These are phyloP conservation scores for Thelephora terrestris DNA, from an alignment of 1,284 basidiomycete species.

Conservation along the genomic window DNA sequence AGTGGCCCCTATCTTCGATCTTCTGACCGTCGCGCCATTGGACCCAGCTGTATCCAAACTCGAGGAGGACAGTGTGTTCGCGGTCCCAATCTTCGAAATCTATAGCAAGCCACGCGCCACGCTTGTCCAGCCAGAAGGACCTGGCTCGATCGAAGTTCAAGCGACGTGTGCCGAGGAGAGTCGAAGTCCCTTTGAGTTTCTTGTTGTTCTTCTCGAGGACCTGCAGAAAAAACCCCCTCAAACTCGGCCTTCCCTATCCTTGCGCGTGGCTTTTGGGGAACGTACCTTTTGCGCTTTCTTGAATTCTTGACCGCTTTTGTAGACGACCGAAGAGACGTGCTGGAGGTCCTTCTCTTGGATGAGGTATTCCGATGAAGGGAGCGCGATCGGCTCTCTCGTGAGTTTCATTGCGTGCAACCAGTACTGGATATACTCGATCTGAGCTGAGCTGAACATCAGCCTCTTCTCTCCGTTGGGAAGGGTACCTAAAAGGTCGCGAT, in stretches of 20 bases:
- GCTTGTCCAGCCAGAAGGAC: conserved; percentile 47
- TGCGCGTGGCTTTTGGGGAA: conserved; percentile 2
- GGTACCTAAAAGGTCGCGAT: conserved; percentile 39
- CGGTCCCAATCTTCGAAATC: conserved; percentile 77
- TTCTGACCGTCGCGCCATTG: conserved; percentile 43
- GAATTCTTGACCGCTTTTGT: conserved; percentile 41
- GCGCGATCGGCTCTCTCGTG: conserved; percentile 50
- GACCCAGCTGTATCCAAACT: conserved; percentile 62
- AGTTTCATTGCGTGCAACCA: conserved; percentile 71
- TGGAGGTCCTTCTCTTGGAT: conserved; percentile 44
- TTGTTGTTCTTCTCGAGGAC: conserved; percentile 71
- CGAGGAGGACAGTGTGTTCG: conserved; percentile 60
- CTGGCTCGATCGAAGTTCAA: conserved; percentile 57
- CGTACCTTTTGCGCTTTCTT: conserved; percentile 48
- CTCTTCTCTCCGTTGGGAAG: conserved; percentile 57
- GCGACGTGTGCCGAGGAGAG: conserved; percentile 42
- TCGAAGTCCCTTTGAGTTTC: conserved; percentile 48
- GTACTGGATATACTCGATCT: conserved; percentile 78
- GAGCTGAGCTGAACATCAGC: conserved; percentile 70
- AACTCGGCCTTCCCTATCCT: background rate
- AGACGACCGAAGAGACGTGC: conserved; percentile 47
- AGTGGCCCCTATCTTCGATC: conserved; percentile 43
- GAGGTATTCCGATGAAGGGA: conserved; percentile 67
- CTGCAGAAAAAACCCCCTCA: conserved; percentile 24
- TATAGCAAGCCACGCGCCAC: conserved; percentile 61